These are phyloP conservation scores for Bruguiera sexangula DNA, from an alignment of 345 rosid genomes.

Conservation along the genomic window DNA sequence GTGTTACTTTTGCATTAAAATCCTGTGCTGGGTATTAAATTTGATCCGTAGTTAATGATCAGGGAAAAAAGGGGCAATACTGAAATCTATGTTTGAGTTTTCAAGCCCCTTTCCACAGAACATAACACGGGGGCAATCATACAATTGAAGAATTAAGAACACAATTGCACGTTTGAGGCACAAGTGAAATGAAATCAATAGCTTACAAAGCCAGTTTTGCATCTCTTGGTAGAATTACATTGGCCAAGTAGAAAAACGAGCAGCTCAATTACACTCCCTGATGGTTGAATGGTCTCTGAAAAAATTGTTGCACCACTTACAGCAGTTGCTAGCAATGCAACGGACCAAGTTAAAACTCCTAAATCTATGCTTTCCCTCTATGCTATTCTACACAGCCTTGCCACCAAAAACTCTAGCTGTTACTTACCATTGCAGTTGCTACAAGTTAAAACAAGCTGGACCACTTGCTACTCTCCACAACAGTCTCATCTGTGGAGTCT, in stretches of 20 bases:
- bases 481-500: constrained; percentile 51
- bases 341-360: no score
- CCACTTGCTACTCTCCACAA: constrained; percentile 21
- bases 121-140: no score
- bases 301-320: not conserved
- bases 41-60: no score
- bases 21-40: no score
- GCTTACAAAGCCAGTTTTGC: not conserved
- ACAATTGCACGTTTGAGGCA: no score
- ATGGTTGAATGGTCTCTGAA: not conserved
- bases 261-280: not conserved
- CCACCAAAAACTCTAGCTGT: not conserved
- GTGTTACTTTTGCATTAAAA: no score
- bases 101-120: no score
- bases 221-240: not conserved
- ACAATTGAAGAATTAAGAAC: no score
- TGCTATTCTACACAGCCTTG: not conserved
- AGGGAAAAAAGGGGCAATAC: no score
- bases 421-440: constrained; percentile 9
- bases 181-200: not conserved
- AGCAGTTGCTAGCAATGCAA: no score
- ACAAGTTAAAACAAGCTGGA: constrained; percentile 40
- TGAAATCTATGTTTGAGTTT: no score
- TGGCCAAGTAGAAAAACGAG: not conserved
- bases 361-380: not conserved